Evolutionary conservation across 495 filamentous ascomycete species (phyloP).

Genomic region (Corynascus novoguineensis): DNA sequence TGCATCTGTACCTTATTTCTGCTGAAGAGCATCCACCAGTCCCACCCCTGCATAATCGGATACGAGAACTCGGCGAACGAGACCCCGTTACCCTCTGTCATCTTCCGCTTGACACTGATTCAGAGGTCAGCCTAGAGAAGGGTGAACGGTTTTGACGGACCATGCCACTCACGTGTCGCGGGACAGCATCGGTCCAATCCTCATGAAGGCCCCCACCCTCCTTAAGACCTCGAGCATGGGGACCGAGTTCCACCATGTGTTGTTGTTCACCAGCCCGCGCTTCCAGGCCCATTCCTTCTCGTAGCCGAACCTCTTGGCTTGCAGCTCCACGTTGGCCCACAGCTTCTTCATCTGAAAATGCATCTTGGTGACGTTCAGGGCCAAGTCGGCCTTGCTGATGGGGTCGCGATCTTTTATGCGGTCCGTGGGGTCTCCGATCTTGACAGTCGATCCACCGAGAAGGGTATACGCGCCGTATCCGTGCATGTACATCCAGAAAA

Average conservation of each 20-base stretch:
- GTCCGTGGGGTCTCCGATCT: slow-evolving; percentile 83
- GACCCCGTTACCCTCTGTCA: slow-evolving; percentile 80
- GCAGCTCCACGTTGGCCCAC: slow-evolving; percentile 62
- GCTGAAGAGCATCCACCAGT: slow-evolving; percentile 79
- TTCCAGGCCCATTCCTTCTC: slow-evolving; percentile 55
- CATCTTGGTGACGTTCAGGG: slow-evolving; percentile 68
- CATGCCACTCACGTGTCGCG: slow-evolving; percentile 73
- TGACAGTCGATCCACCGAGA: slow-evolving; percentile 78
- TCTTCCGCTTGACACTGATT: slow-evolving; percentile 69
- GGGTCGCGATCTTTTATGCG: slow-evolving; percentile 61
- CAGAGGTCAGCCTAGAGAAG: not conserved
- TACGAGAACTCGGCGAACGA: slow-evolving; percentile 92
- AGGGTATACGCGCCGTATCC: slow-evolving; percentile 70
- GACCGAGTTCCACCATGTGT: slow-evolving; percentile 66
- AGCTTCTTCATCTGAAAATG: slow-evolving; percentile 74
- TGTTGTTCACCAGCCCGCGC: slow-evolving; percentile 69
- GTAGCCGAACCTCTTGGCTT: slow-evolving; percentile 58
- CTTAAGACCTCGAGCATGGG: slow-evolving; percentile 66
- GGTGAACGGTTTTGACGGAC: too few relatives aligned
- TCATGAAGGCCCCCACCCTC: slow-evolving; percentile 62
- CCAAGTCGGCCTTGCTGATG: slow-evolving; percentile 49
- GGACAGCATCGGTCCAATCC: slow-evolving; percentile 79
- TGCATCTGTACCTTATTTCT: slow-evolving; percentile 64
- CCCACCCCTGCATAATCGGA: slow-evolving; percentile 91
- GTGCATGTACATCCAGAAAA: slow-evolving; percentile 89